Evolutionary conservation across 148 eudicot genomes (phyloP).

Genomic region (Drosera capensis): DNA sequence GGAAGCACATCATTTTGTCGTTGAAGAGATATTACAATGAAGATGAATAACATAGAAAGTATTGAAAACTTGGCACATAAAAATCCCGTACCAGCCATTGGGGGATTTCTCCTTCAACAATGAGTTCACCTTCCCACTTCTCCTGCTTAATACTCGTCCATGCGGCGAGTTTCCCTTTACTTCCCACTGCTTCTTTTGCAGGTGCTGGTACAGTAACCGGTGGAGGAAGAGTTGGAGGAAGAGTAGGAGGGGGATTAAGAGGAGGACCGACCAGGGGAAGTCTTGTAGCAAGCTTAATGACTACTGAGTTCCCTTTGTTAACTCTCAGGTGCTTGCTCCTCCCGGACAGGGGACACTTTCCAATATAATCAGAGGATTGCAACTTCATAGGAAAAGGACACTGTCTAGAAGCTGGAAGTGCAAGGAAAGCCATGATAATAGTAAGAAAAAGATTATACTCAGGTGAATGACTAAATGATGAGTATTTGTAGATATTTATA

Average conservation of each 20-base stretch:
- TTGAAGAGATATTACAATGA: no score
- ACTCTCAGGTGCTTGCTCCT: constrained; percentile 9
- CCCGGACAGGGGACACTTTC: constrained; percentile 3
- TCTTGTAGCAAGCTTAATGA: constrained; percentile 30
- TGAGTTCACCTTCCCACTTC: constrained; percentile 91
- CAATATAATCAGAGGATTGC: neutral
- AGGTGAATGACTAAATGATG: no score
- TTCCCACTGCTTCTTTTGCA: constrained; percentile 10
- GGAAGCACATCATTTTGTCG: no score
- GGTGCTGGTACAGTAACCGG: no score
- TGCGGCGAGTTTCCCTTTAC: constrained; percentile 35
- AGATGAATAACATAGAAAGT: no score
- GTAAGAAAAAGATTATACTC: no score
- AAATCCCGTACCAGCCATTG: constrained; percentile 62
- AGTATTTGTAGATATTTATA: no score
- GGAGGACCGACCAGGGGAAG: constrained; percentile 16
- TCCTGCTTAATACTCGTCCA: constrained; percentile 89
- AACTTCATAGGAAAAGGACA: neutral
- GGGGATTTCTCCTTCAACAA: constrained; percentile 71
- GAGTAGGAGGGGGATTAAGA: constrained; percentile 6
- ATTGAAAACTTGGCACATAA: no score
- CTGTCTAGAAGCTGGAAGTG: neutral
- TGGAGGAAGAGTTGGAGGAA: no score
- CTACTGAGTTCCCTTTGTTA: constrained; percentile 3
- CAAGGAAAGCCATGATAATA: neutral